Conservation (phyloP, 2,329 filamentous ascomycete species). For the Xylariaceae sp. region DNA sequence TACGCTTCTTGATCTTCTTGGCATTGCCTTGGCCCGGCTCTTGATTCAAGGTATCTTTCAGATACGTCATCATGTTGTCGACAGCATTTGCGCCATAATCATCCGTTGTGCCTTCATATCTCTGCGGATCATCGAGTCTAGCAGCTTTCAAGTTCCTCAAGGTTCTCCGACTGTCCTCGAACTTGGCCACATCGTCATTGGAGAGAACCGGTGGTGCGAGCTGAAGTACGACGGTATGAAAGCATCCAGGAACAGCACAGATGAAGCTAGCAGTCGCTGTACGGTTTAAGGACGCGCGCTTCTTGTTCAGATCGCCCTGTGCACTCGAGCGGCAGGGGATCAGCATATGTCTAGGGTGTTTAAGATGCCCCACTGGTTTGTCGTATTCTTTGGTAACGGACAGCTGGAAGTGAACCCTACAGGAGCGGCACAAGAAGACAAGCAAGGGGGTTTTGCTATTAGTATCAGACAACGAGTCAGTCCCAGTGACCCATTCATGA, state of each 20-base stretch:
- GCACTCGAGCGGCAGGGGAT: slow-evolving; percentile 12
- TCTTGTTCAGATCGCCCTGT: slow-evolving; percentile 1
- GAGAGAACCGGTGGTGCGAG: slow-evolving; percentile 41
- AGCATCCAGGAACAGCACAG: slow-evolving; percentile 24
- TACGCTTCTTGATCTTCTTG: slow-evolving; percentile 50
- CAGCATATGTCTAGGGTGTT: slow-evolving; percentile 29
- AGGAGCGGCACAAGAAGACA: slow-evolving; percentile 26
- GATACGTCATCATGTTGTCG: slow-evolving; percentile 46
- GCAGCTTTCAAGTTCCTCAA: slow-evolving; percentile 36
- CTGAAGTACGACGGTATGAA: slow-evolving; percentile 46
- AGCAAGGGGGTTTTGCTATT: slow-evolving; percentile 15
- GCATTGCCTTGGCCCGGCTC: slow-evolving; percentile 30
- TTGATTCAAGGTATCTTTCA: slow-evolving; percentile 42
- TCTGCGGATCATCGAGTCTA: slow-evolving; percentile 41
- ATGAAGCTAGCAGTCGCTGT: slow-evolving; percentile 21
- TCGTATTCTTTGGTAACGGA: slow-evolving; percentile 14
- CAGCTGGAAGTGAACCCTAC: slow-evolving; percentile 29
- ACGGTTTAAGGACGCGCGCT: not conserved
- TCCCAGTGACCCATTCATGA: slow-evolving; percentile 26
- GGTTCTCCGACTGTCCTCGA: slow-evolving; percentile 45
- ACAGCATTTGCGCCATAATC: slow-evolving; percentile 40
- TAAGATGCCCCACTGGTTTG: slow-evolving; percentile 3
- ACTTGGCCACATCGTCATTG: slow-evolving; percentile 37
- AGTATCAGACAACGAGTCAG: slow-evolving; percentile 8
- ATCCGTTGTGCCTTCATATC: slow-evolving; percentile 43